Conservation (phyloP, 176 grass and related monocot genomes). For the Oryza officinalis region DNA sequence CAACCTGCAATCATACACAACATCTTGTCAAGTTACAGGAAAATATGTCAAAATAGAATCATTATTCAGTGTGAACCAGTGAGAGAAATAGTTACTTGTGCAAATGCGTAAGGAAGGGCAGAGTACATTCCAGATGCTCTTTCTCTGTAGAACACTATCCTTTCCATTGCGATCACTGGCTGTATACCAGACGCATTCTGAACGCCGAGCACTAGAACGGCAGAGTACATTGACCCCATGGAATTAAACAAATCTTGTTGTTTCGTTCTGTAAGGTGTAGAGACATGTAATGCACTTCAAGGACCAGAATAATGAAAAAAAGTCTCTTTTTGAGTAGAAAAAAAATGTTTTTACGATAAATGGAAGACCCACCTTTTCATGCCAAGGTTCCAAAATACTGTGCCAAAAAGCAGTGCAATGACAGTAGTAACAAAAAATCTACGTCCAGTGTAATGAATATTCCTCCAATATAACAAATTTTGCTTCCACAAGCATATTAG, state of each 20-base stretch:
- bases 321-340: neutral
- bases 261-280: conserved; percentile 28
- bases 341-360: neutral
- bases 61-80: neutral
- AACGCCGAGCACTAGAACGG: conserved; percentile 53
- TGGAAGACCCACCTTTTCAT: conserved; percentile 44
- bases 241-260: conserved; percentile 61
- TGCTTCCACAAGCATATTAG: conserved; percentile 65
- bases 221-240: conserved; percentile 62
- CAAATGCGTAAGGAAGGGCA: conserved; percentile 52
- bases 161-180: conserved; percentile 47
- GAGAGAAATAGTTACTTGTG: conserved; percentile 39
- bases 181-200: conserved; percentile 48
- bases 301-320: neutral
- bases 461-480: conserved; percentile 60
- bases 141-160: conserved; percentile 61
- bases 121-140: conserved; percentile 64
- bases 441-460: conserved; percentile 50
- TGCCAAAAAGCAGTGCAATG: conserved; percentile 53
- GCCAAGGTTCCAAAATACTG: conserved; percentile 52
- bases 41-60: neutral
- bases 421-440: conserved; percentile 45
- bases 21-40: neutral
- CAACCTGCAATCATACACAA: conserved; percentile 31
- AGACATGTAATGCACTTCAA: neutral